Conservation (phyloP, 345 rosid species). For the Syzygium jambos region DNA sequence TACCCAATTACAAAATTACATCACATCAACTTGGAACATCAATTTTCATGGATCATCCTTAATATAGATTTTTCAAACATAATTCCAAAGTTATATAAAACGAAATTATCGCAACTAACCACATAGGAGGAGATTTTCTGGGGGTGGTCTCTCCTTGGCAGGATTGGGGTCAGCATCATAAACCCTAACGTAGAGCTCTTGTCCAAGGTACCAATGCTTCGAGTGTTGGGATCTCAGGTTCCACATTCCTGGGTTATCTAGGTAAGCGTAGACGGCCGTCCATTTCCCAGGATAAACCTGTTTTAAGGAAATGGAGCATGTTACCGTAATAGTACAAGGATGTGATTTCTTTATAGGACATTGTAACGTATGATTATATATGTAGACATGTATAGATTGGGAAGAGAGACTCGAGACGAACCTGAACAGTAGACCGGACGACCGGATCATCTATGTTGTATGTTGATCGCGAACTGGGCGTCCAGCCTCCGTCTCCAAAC, state of each 20-base stretch:
- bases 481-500: constrained; percentile 51
- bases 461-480: constrained; percentile 9
- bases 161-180: constrained; percentile 54
- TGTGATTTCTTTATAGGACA: not conserved
- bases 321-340: not conserved
- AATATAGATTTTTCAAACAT: not conserved
- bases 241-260: constrained; percentile 94
- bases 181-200: constrained; percentile 63
- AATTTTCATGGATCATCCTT: not conserved
- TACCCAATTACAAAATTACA: not conserved
- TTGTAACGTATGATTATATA: not conserved
- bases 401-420: not conserved
- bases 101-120: constrained; percentile 12
- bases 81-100: not conserved
- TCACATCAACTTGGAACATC: not conserved
- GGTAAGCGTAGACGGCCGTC: constrained; percentile 52
- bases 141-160: constrained; percentile 48
- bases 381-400: not conserved
- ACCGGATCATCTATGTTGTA: constrained; percentile 58
- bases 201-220: constrained; percentile 61
- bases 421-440: constrained; percentile 54
- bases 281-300: constrained; percentile 50
- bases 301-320: not conserved
- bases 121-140: constrained; percentile 46
- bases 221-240: constrained; percentile 63